Evolutionary conservation across 148 eudicot species (phyloP), one percentile per base, ranked within the genome.

Genomic region (Chenopodium suecicum): DNA sequence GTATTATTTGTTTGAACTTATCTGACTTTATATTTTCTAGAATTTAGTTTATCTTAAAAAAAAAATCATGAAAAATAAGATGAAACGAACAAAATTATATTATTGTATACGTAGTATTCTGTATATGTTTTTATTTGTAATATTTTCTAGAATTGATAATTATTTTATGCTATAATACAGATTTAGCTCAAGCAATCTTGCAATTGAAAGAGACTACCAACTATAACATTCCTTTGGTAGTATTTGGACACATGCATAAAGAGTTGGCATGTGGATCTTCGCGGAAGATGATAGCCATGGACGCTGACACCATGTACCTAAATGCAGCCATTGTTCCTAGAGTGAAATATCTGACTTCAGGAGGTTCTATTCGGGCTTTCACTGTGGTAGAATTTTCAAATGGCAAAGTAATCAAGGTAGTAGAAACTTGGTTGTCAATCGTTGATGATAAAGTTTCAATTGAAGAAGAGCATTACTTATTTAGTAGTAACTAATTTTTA

Each of bases 201-300:
- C 84, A 76, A 52, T 47, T 89, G 9, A 95, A 91, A 86, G 90
- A 86, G 82, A 87, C 87, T 27, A 75, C 88, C 56, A 79, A 88
- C 70, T 65, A 77, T 65, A 14, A 86, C 9, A 84, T 95, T 79
- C 95, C 94, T 48, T 77, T 95, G 85, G 96, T 93, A 29, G 94
- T 92, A 66, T 95, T 95, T 66, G 98, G 98, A 37, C 98, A 95
- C 89, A 95, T 95, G 98, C 98, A 95, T 78, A 92, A 95, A 85
- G 87, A 76, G 74, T 84, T 93, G 74, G 85, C 87, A 72, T 63
- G 73, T 86, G 90, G 91, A 76, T 93, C 93, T 73, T 86, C 80
- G 8, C 85, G 97, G 78, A 93, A 93, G 85, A 95, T 95, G 97
- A 82, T 95, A 73, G 88, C 74, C 68, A 75, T 85, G 74, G 96